Conservation (phyloP, 495 filamentous ascomycete genomes). For the Penicillium silybi region DNA sequence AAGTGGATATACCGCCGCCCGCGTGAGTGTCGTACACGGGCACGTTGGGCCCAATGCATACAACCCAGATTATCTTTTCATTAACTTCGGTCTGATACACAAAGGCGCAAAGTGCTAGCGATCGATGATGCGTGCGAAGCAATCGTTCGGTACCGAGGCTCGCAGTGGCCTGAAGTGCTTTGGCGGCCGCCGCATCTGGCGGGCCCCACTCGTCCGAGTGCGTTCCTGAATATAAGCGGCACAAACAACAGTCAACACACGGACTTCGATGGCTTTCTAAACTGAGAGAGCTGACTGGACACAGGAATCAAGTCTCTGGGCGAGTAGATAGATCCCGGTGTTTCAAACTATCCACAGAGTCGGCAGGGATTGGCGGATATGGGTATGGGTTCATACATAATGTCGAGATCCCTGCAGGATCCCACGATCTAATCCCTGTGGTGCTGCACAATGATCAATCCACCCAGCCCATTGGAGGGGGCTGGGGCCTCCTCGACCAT, state of each 20-base stretch:
- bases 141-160: slow-evolving; percentile 4
- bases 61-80: slow-evolving; percentile 12
- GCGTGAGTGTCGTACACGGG: slow-evolving; percentile 19
- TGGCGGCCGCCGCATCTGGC: slow-evolving; percentile 5
- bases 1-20: slow-evolving; percentile 21
- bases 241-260: slow-evolving; percentile 3
- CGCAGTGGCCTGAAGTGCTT: slow-evolving; percentile 3
- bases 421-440: neutral
- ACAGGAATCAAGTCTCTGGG: slow-evolving; percentile 9
- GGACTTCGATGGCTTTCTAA: neutral
- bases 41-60: slow-evolving; percentile 7
- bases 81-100: slow-evolving; percentile 10
- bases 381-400: slow-evolving; percentile 14
- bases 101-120: slow-evolving; percentile 13
- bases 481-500: slow-evolving; percentile 5
- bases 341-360: slow-evolving; percentile 10
- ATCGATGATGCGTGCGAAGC: slow-evolving; percentile 13
- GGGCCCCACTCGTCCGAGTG: slow-evolving; percentile 11
- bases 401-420: slow-evolving; percentile 8
- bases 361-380: slow-evolving; percentile 14
- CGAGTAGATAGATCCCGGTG: slow-evolving; percentile 1
- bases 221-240: slow-evolving; percentile 5
- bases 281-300: slow-evolving; percentile 3
- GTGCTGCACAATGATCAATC: neutral
- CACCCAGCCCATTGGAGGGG: neutral